Evolutionary conservation across 176 grass and related monocot genomes (phyloP).

Genomic region (Musa schizocarpa): DNA sequence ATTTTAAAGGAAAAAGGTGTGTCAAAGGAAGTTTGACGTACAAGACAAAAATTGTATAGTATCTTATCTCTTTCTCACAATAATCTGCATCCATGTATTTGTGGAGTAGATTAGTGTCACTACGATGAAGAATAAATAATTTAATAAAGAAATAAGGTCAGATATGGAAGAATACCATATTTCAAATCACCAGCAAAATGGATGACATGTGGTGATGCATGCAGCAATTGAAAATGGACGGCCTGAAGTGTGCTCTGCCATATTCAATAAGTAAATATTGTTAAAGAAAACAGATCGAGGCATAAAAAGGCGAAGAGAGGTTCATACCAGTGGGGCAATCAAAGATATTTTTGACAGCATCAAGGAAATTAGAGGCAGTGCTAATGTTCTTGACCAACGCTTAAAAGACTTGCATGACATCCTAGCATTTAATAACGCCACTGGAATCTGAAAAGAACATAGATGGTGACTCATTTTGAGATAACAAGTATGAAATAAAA

Average conservation of each 20-base stretch:
- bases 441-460: slow-evolving; percentile 50
- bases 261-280: slow-evolving; percentile 18
- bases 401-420: slow-evolving; percentile 81
- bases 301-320: not conserved
- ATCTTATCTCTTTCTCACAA: not conserved
- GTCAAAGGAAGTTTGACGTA: slow-evolving; percentile 3
- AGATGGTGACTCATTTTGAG: not conserved
- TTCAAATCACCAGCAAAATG: slow-evolving; percentile 90
- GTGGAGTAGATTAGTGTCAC: too few relatives aligned
- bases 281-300: slow-evolving; percentile 3
- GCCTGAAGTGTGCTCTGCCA: slow-evolving; percentile 73
- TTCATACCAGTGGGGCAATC: slow-evolving; percentile 62
- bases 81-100: not conserved
- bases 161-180: slow-evolving; percentile 42
- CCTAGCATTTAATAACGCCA: slow-evolving; percentile 82
- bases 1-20: not conserved
- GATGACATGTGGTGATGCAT: slow-evolving; percentile 56
- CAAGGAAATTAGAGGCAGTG: slow-evolving; percentile 53
- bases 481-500: not conserved
- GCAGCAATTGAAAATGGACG: slow-evolving; percentile 62
- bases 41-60: not conserved
- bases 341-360: slow-evolving; percentile 85
- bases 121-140: not conserved
- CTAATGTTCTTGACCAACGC: slow-evolving; percentile 47
- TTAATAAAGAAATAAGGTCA: not conserved